A percentile compares a stretch with the other conserved stretches of the same genome.
These are phyloP conservation scores for Choiromyces venosus DNA, from an alignment of 495 filamentous ascomycete genomes.

Conservation along the genomic window DNA sequence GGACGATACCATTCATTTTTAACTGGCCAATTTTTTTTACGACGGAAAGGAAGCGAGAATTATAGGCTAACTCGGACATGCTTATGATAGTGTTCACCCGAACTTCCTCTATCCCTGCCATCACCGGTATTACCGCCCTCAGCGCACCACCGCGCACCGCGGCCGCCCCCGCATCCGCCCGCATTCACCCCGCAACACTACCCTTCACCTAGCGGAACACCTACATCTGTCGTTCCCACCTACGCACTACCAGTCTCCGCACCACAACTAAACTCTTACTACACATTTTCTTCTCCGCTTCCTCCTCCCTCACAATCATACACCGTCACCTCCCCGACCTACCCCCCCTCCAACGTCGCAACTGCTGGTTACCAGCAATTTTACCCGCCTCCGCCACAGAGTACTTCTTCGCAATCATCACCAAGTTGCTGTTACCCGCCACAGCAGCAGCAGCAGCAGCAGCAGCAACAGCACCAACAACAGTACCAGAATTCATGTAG, in stretches of 20 bases:
- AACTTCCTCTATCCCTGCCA: neutral
- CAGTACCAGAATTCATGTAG: conserved; percentile 1
- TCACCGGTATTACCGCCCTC: neutral
- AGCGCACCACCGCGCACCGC: neutral
- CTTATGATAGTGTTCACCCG: neutral
- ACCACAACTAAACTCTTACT: neutral
- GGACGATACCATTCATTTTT: neutral
- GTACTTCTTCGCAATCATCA: conserved; percentile 4
- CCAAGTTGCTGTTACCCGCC: conserved; percentile 18
- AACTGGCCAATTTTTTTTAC: neutral
- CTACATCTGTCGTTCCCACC: neutral
- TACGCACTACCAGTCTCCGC: neutral
- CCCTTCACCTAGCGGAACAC: conserved; percentile 2
- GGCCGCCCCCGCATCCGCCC: neutral
- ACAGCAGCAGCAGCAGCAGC: neutral
- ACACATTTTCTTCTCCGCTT: neutral
- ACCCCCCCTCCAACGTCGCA: neutral
- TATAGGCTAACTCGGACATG: neutral
- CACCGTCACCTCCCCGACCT: neutral
- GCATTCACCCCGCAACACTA: neutral
- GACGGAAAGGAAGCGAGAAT: neutral
- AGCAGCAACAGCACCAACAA: neutral
- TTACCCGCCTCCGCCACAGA: neutral
- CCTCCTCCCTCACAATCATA: neutral
- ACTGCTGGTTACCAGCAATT: neutral